Evolutionary conservation across 2,329 filamentous ascomycete species (phyloP).

Genomic region (Aschersonia sp.): DNA sequence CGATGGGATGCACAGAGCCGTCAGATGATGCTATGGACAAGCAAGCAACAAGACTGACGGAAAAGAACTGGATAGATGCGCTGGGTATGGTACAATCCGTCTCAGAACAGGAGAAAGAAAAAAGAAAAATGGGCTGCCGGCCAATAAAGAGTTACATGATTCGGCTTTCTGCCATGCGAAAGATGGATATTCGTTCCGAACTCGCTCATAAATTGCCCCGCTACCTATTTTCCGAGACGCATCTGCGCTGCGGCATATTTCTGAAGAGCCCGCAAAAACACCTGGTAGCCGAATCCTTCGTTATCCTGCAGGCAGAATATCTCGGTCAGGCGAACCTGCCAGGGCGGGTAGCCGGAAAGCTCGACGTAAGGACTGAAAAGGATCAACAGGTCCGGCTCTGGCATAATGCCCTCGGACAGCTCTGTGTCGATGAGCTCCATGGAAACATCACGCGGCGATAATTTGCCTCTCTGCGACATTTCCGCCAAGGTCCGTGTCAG

Average conservation of each 20-base stretch:
- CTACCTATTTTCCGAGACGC: conserved; percentile 54
- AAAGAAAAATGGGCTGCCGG: too few relatives aligned
- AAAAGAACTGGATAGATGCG: too few relatives aligned
- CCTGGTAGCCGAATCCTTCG: conserved; percentile 79
- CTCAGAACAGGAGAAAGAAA: too few relatives aligned
- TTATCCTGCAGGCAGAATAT: conserved; percentile 73
- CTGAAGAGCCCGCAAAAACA: conserved; percentile 74
- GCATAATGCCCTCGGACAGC: conserved; percentile 63
- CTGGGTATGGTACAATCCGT: too few relatives aligned
- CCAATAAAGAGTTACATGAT: too few relatives aligned
- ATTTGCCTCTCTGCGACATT: conserved; percentile 84
- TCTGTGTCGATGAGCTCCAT: conserved; percentile 81
- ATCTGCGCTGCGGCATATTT: conserved; percentile 82
- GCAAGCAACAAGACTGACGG: not conserved
- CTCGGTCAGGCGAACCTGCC: conserved; percentile 89
- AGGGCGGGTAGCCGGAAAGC: conserved; percentile 84
- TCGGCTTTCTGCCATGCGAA: too few relatives aligned
- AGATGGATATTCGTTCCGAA: too few relatives aligned
- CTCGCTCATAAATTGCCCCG: too few relatives aligned
- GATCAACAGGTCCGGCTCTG: conserved; percentile 79
- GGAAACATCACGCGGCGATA: conserved; percentile 69
- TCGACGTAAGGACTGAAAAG: conserved; percentile 75
- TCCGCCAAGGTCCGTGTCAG: conserved; percentile 86
- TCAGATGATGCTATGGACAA: conserved; percentile 29
- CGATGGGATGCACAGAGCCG: conserved; percentile 45